phyloP scores from a whole-genome alignment of 352 stramenopile species.

The Poterioochromonas sp. region DNA sequence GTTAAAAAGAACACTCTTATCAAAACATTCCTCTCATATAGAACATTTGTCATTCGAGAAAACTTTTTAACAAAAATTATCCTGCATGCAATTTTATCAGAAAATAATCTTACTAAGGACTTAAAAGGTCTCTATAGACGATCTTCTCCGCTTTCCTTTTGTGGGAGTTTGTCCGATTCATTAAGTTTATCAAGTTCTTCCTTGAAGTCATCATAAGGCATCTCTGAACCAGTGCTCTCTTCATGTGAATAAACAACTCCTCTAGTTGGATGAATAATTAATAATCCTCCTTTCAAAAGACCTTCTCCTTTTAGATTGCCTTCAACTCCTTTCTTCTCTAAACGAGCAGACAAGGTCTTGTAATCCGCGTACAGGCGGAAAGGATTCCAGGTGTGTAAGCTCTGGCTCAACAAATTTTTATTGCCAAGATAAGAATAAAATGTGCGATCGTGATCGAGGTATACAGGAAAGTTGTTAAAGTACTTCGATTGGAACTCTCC shows the following conservation, averaged over 20 bases:
- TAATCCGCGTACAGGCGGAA: neutral
- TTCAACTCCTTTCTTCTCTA: conserved; percentile 20
- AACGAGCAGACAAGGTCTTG: neutral
- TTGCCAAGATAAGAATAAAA: conserved; percentile 7
- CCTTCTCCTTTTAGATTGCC: conserved; percentile 25
- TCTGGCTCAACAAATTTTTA: neutral
- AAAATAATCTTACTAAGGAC: neutral
- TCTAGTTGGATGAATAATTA: neutral
- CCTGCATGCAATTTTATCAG: neutral
- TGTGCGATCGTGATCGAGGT: neutral
- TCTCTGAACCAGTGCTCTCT: neutral
- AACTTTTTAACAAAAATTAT: neutral
- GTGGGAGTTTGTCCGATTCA: neutral
- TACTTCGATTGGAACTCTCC: conserved; percentile 22
- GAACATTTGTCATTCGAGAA: neutral
- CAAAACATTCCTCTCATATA: neutral
- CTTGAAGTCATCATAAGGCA: conserved; percentile 20
- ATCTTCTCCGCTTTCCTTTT: neutral
- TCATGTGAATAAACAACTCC: conserved; percentile 10
- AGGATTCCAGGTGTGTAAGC: conserved; percentile 1
- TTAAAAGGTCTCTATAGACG: neutral
- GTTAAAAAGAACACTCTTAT: neutral
- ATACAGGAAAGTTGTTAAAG: neutral
- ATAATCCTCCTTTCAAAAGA: conserved; percentile 5
- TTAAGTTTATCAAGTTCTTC: neutral